Base-by-base conservation (phyloP, 2,329 filamentous ascomycete genomes). In the Trichoderma sp. region DNA sequence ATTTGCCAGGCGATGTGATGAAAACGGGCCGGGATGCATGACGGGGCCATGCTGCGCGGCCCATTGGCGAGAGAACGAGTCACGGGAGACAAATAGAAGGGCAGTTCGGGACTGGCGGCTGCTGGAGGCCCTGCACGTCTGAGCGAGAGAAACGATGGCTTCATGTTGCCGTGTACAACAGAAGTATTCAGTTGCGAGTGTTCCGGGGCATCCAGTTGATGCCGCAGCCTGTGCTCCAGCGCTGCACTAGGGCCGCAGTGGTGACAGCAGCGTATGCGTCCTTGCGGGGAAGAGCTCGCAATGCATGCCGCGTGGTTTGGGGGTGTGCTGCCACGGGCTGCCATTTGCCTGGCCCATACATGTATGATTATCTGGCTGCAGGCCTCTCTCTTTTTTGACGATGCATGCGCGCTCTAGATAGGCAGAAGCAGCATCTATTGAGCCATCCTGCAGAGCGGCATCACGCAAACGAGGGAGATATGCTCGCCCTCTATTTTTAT, bases 81-180 rank as follows among this genome's bases (percentile, higher is more conserved):
- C 63, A 66, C 63, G 52, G 24, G 63, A 66, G 52, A 39, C 60
- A 37, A 56, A 46, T 56, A 39, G 52, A 46, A 43, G 43, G 18
- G 16, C 16, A 32, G 63, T 32, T 58, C 63, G 63, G 63, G 63
- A 66, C 52, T 58, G 51, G 63, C 52, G 63, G 63, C 63, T 66
- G 56, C 63, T 66, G 63, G 63, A 66, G 52, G 37, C 52, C 34
- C 39, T 55, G 60, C 51, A 49, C 14, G 37, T 21, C 28, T 58
- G 32, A 26, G 30, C 51, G 32, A 43, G 51, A 56, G 51, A 56
- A 55, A 46, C 55, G 61, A 26, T 26, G 2, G 26, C 26, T 26
- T 26, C 26, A 26, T 26, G 26, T 2, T 26, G 26, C 26, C 26
- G 26, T 26, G 26, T 26, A 26, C 26, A 26, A 4, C n/a, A n/a